A percentile compares a stretch with the other conserved stretches of the same genome.
Conservation (phyloP, 768 basidiomycete species). For the Galerina sulciceps region DNA sequence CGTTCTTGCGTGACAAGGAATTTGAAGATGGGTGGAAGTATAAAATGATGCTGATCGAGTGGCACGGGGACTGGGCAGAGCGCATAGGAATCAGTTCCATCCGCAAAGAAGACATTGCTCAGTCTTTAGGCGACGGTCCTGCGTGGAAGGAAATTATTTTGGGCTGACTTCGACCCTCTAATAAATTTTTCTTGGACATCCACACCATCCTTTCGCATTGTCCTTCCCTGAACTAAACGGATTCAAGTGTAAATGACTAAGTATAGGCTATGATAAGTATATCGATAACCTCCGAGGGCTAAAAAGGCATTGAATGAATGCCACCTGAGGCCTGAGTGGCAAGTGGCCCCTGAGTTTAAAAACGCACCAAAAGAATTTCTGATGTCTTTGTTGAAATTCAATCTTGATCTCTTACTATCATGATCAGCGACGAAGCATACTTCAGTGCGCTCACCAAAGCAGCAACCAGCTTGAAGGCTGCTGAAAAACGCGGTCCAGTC, state of each 20-base stretch:
- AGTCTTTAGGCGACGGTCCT: neutral
- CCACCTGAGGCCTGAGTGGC: too few relatives aligned
- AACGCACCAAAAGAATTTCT: too few relatives aligned
- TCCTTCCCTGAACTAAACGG: too few relatives aligned
- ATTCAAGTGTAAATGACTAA: too few relatives aligned
- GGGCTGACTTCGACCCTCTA: neutral
- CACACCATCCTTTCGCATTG: too few relatives aligned
- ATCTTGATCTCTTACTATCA: neutral
- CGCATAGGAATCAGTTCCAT: neutral
- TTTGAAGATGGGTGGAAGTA: neutral
- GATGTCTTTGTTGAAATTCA: too few relatives aligned
- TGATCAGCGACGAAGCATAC: neutral
- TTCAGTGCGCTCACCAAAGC: neutral
- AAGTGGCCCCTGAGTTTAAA: too few relatives aligned
- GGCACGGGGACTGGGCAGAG: conserved; percentile 6
- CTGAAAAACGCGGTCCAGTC: neutral
- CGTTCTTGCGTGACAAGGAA: neutral
- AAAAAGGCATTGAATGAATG: too few relatives aligned
- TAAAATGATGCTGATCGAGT: neutral
- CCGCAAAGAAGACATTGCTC: neutral
- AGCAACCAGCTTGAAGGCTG: neutral
- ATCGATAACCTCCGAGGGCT: too few relatives aligned
- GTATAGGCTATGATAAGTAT: too few relatives aligned
- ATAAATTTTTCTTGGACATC: too few relatives aligned
- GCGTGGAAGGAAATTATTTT: conserved; percentile 10